These are phyloP conservation scores for Aegilops speltoides DNA, from an alignment of 176 grass and related monocot genomes.

Conservation along the genomic window DNA sequence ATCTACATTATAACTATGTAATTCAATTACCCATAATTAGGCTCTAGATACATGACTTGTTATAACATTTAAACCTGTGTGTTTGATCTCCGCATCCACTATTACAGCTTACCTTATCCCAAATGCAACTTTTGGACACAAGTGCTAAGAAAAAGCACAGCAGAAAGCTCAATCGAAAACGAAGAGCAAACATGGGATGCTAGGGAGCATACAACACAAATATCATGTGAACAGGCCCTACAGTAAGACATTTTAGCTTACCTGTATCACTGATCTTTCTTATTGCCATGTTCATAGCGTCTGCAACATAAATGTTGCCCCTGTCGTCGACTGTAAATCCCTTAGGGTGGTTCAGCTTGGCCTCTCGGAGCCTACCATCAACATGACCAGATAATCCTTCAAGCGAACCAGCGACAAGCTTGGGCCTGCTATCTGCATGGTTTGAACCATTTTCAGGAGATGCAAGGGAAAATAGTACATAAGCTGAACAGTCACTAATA, in stretches of 20 bases:
- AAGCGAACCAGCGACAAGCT: conserved; percentile 82
- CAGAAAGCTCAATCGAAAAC: conserved; percentile 21
- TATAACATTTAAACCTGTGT: background rate
- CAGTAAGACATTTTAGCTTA: conserved; percentile 40
- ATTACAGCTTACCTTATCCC: background rate
- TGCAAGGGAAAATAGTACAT: background rate
- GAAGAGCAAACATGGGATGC: conserved; percentile 33
- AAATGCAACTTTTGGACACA: background rate
- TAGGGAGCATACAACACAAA: conserved; percentile 18
- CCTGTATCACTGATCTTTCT: conserved; percentile 95
- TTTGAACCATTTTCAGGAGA: conserved; percentile 23
- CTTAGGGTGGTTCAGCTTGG: conserved; percentile 88
- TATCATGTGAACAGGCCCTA: conserved; percentile 13
- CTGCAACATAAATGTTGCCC: conserved; percentile 96
- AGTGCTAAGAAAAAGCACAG: background rate
- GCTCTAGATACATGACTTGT: background rate
- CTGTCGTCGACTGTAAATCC: conserved; percentile 82
- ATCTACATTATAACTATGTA: background rate
- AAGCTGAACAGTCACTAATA: background rate
- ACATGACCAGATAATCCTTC: conserved; percentile 88
- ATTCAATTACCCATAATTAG: background rate
- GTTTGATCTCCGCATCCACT: background rate
- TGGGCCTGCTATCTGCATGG: conserved; percentile 90
- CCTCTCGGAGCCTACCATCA: conserved; percentile 72
- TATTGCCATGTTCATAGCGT: conserved; percentile 97